These are phyloP conservation scores for Colletotrichum sp. DNA, from an alignment of 2,329 filamentous ascomycete genomes.

Conservation along the genomic window DNA sequence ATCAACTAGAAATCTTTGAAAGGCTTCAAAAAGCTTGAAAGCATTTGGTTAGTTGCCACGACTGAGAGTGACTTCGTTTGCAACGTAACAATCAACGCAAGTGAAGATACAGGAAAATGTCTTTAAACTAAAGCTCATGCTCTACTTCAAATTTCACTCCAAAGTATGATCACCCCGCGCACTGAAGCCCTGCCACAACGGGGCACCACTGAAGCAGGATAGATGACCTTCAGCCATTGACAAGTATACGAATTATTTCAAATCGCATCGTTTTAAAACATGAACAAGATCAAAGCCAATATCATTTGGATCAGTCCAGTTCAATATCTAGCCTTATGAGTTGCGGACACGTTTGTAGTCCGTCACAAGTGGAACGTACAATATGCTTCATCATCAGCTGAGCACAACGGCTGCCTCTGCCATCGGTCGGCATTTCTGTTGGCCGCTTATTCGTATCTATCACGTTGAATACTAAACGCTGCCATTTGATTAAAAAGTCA, in stretches of 20 bases:
- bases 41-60: not conserved
- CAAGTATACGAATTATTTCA: not conserved
- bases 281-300: not conserved
- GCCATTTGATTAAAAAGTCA: not conserved
- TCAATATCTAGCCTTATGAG: not conserved
- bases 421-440: not conserved
- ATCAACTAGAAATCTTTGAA: not conserved
- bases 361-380: not conserved
- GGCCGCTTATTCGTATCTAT: not conserved
- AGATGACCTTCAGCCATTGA: not conserved
- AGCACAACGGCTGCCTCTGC: not conserved
- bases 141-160: not conserved
- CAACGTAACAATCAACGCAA: not conserved
- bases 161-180: not conserved
- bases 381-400: not conserved
- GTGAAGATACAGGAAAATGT: not conserved
- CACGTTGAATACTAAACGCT: not conserved
- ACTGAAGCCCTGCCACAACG: not conserved
- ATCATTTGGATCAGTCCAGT: not conserved
- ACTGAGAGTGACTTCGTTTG: not conserved
- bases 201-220: not conserved
- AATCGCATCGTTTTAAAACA: not conserved
- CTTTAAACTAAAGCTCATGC: not conserved
- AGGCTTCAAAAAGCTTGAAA: not conserved
- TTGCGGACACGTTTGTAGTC: not conserved